phyloP scores from a whole-genome alignment of 768 basidiomycete genomes.

The Agrocybe praecox region DNA sequence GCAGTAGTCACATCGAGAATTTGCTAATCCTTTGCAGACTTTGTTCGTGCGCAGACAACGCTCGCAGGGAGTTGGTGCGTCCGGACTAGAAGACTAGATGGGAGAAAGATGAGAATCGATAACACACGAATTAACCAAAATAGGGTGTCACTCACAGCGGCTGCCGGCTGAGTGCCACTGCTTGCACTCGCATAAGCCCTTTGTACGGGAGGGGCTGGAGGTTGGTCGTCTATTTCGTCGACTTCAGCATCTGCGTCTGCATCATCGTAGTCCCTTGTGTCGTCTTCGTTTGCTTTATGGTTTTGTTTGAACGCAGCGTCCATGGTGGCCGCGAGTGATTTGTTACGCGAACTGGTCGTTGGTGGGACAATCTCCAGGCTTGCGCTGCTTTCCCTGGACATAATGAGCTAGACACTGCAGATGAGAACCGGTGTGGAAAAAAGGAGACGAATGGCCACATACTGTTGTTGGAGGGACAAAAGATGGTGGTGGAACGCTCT shows the following conservation, averaged over 20 bases:
- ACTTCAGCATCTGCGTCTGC: conserved; percentile 30
- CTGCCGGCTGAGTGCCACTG: conserved; percentile 6
- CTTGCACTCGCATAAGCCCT: neutral
- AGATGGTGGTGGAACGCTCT: conserved; percentile 6
- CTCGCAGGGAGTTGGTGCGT: conserved; percentile 43
- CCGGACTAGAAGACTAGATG: conserved; percentile 5
- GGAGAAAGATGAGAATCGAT: conserved; percentile 16
- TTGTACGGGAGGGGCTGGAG: conserved; percentile 9
- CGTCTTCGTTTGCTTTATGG: conserved; percentile 21
- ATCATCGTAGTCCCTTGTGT: conserved; percentile 20
- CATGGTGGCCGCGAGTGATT: conserved; percentile 32
- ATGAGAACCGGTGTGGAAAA: neutral
- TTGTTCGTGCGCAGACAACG: conserved; percentile 45
- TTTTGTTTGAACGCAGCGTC: conserved; percentile 33
- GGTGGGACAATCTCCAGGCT: conserved; percentile 37
- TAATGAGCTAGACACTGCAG: conserved; percentile 12
- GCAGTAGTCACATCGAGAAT: conserved; percentile 48
- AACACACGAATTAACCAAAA: neutral
- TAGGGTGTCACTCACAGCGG: conserved; percentile 15
- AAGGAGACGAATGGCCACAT: neutral
- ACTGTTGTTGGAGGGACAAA: neutral
- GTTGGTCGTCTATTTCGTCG: conserved; percentile 32
- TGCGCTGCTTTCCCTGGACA: conserved; percentile 39
- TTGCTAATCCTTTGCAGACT: conserved; percentile 43
- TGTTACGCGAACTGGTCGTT: conserved; percentile 23